These are phyloP conservation scores for Fusarium pilosicola DNA, from an alignment of 2,329 filamentous ascomycete genomes.

Conservation along the genomic window DNA sequence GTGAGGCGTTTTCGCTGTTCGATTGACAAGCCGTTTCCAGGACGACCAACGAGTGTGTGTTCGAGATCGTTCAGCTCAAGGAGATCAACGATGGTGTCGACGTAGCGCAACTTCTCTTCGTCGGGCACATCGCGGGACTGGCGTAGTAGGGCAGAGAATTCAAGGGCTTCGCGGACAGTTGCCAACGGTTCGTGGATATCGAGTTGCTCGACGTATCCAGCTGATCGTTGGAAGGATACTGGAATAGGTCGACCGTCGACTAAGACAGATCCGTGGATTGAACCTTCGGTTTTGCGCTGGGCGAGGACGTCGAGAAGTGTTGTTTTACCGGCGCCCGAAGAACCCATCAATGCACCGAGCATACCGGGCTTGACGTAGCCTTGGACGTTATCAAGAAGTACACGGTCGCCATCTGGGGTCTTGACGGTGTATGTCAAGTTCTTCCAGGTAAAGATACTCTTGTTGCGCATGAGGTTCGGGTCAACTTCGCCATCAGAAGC, in stretches of 20 bases:
- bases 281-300: constrained; percentile 80
- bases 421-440: constrained; percentile 76
- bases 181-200: constrained; percentile 79
- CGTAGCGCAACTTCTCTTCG: constrained; percentile 78
- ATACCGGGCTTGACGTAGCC: constrained; percentile 87
- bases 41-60: constrained; percentile 58
- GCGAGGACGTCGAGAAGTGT: constrained; percentile 85
- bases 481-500: constrained; percentile 36
- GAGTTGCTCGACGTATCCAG: constrained; percentile 83
- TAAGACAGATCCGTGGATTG: constrained; percentile 77
- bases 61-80: constrained; percentile 60
- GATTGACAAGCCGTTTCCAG: constrained; percentile 63
- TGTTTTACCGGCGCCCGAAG: constrained; percentile 85
- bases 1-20: constrained; percentile 66
- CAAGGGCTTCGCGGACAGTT: constrained; percentile 80
- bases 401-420: constrained; percentile 67
- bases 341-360: constrained; percentile 80
- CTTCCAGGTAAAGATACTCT: constrained; percentile 78
- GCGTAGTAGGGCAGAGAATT: constrained; percentile 78
- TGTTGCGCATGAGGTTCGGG: constrained; percentile 66
- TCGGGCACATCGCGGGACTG: constrained; percentile 71
- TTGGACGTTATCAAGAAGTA: constrained; percentile 80
- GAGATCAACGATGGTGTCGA: constrained; percentile 79
- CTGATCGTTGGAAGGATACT: constrained; percentile 79
- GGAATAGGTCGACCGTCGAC: constrained; percentile 79